A percentile compares a stretch with the other conserved stretches of the same genome.
These are phyloP conservation scores for Leccinum subrobustum DNA, from an alignment of 1,284 basidiomycete genomes.

Conservation along the genomic window DNA sequence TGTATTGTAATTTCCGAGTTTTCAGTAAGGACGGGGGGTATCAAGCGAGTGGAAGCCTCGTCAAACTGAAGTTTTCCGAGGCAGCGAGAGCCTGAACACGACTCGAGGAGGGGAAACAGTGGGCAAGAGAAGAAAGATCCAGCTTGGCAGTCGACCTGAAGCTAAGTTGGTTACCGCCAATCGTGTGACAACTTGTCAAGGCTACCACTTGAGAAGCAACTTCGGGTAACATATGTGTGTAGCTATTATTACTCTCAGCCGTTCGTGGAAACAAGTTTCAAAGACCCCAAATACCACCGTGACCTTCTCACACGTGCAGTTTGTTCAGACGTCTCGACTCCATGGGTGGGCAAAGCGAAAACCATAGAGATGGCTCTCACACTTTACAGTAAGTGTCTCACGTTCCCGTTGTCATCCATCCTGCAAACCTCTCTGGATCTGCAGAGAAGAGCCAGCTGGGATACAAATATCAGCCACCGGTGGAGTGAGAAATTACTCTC, in stretches of 20 bases:
- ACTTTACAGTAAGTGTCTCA: slow-evolving; percentile 18
- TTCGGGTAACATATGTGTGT: slow-evolving; percentile 21
- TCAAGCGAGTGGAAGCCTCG: slow-evolving; percentile 36
- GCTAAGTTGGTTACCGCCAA: slow-evolving; percentile 20
- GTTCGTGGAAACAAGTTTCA: neutral
- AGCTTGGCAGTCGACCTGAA: neutral
- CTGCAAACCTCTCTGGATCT: slow-evolving; percentile 18
- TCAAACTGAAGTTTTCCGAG: slow-evolving; percentile 20
- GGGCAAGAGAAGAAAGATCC: slow-evolving; percentile 1
- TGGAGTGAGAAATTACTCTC: slow-evolving; percentile 17
- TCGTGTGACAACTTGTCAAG: slow-evolving; percentile 21
- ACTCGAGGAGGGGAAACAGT: slow-evolving; percentile 9
- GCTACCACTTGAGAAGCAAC: slow-evolving; percentile 4
- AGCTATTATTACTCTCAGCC: neutral
- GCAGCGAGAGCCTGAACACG: slow-evolving; percentile 24
- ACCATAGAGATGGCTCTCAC: slow-evolving; percentile 33
- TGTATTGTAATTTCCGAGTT: slow-evolving; percentile 62
- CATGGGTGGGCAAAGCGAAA: slow-evolving; percentile 11
- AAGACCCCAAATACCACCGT: neutral
- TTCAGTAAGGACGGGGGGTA: slow-evolving; percentile 50
- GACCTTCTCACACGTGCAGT: too few relatives aligned
- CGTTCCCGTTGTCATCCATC: neutral
- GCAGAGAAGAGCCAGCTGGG: slow-evolving; percentile 16
- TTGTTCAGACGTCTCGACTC: slow-evolving; percentile 1
- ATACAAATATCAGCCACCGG: slow-evolving; percentile 18